Evolutionary conservation across 345 rosid species (phyloP), one percentile per base, ranked within the genome.

Genomic region (Brassica nigra): DNA sequence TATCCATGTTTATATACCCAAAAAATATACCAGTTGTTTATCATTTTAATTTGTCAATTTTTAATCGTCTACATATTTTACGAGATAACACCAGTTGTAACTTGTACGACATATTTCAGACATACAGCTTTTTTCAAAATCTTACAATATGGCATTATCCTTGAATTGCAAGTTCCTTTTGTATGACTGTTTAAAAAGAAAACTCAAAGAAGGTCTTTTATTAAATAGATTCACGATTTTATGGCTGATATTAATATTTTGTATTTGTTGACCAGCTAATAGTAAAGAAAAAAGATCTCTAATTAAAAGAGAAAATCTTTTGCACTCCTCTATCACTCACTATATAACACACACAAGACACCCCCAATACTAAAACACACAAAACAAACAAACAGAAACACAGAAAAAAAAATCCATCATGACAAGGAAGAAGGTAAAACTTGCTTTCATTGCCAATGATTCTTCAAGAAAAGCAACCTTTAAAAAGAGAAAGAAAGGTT

Each of bases 401-500:
- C 4, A 59, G 2, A 9, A 36, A 34, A 16, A 39, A 39, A 23
- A 37, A 15, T 12, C 27, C 0, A 33, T 33, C 62, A 82, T 85
- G 82, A 79, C 80, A 6, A 63, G 42, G 6, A 62, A 62, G 0
- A 82, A 82, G 57, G 80, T 84, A 36, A 82, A 79, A 65, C 83
- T 85, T 30, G 79, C 68, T 12, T 79, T 76, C 47, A 82, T 84
- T 20, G 1, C 69, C 12, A 82, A 79, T 3, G 87, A 84, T 33
- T 33, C 42, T 0, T 66, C 64, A 1, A 76, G 77, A 11, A 82
- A 84, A 71, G 61, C 77, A 4, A 81, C 74, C 0, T 76, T 33
- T 27, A 82, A 73, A 34, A 84, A 84, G 28, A 63, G 75, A 23
- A 84, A 81, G 75, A 84, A 84, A 34, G 83, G 83, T 20, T 61